A percentile compares a stretch with the other conserved stretches of the same genome.
These are phyloP conservation scores for Cercophora newfieldiana DNA, from an alignment of 495 filamentous ascomycete genomes.

Conservation along the genomic window DNA sequence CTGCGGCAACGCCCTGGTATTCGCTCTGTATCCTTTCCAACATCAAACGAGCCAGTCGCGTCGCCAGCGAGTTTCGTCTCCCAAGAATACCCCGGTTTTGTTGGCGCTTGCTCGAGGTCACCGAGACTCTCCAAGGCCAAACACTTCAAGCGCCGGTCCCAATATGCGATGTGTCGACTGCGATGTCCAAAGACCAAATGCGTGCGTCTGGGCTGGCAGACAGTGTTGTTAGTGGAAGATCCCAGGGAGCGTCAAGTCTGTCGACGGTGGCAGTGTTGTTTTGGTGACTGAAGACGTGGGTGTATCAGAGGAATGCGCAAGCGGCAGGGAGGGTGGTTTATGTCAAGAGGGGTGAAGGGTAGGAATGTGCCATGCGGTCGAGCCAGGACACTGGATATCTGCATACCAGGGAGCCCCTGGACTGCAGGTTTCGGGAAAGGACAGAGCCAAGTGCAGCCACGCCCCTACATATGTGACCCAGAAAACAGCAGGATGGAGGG, in stretches of 20 bases:
- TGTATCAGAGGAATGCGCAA: constrained; percentile 28
- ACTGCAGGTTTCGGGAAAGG: constrained; percentile 30
- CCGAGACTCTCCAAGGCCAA: neutral
- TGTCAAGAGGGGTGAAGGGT: constrained; percentile 17
- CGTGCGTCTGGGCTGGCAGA: neutral
- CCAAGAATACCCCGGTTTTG: neutral
- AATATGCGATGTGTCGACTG: neutral
- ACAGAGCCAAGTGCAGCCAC: constrained; percentile 20
- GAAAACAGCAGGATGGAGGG: neutral
- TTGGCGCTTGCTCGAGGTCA: neutral
- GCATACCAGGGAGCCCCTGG: constrained; percentile 38
- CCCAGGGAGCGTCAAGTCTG: constrained; percentile 6
- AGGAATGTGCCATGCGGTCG: constrained; percentile 28
- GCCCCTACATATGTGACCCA: constrained; percentile 8
- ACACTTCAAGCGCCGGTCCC: neutral
- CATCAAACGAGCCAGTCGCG: neutral
- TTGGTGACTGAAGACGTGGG: constrained; percentile 18
- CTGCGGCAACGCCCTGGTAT: constrained; percentile 20
- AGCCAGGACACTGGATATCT: constrained; percentile 31
- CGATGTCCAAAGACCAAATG: neutral
- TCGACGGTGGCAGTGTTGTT: constrained; percentile 18
- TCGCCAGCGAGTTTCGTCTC: neutral
- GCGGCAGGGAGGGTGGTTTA: constrained; percentile 23
- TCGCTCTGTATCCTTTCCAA: neutral
- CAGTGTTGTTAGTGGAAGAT: constrained; percentile 14